Evolutionary conservation across 768 basidiomycete genomes (phyloP).

Genomic region (Lyophyllum decastes): DNA sequence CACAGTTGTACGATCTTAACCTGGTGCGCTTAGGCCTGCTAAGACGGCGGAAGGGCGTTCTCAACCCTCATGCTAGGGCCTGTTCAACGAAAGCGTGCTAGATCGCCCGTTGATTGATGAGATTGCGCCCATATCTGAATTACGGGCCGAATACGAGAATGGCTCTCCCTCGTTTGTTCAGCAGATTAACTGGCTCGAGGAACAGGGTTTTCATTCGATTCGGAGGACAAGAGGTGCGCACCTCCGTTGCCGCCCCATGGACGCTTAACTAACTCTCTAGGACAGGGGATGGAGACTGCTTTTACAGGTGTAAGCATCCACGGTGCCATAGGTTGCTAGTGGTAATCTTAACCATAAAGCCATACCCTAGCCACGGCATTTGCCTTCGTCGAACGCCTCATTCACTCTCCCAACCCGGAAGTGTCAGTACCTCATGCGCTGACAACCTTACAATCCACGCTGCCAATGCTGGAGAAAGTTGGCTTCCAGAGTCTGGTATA

Average conservation of each 20-base stretch:
- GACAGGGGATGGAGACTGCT: conserved; percentile 89
- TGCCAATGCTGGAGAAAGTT: conserved; percentile 50
- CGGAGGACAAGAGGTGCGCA: conserved; percentile 69
- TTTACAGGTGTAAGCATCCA: conserved; percentile 72
- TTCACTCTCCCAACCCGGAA: conserved; percentile 45
- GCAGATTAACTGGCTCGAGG: conserved; percentile 74
- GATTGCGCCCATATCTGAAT: conserved; percentile 49
- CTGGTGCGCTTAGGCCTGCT: conserved; percentile 14
- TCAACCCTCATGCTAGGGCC: conserved; percentile 4
- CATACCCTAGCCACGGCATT: conserved; percentile 69
- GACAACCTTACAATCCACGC: conserved; percentile 50
- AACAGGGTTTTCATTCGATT: conserved; percentile 63
- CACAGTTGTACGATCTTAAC: conserved; percentile 26
- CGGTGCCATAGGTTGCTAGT: conserved; percentile 4
- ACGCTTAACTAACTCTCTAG: neutral
- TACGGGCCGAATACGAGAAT: conserved; percentile 69
- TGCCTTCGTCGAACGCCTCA: conserved; percentile 74
- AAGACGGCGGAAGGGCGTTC: neutral
- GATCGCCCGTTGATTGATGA: conserved; percentile 55
- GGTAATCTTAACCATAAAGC: too few species aligned
- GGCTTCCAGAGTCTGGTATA: conserved; percentile 71
- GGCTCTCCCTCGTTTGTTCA: conserved; percentile 60
- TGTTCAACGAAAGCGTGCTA: conserved; percentile 37
- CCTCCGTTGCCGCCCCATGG: conserved; percentile 1
- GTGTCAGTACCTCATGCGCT: conserved; percentile 51